Evolutionary conservation across 2,329 filamentous ascomycete species (phyloP).

Genomic region (Hyphodiscus sp.): DNA sequence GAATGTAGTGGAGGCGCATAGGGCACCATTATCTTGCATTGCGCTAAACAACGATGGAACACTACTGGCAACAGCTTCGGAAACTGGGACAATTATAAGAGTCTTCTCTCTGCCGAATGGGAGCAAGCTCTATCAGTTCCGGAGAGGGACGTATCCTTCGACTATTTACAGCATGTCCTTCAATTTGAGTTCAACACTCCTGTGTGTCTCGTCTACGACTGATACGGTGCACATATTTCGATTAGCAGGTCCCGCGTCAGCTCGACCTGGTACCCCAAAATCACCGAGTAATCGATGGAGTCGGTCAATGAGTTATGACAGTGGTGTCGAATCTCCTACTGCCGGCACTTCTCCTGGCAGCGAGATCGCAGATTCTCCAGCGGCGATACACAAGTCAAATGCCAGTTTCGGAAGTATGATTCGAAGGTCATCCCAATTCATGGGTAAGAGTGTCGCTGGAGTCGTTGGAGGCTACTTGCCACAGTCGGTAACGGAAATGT

Average conservation of each 20-base stretch:
- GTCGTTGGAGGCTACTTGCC: slow-evolving; percentile 90
- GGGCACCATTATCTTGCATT: slow-evolving; percentile 83
- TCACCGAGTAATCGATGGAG: slow-evolving; percentile 21
- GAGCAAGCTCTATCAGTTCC: slow-evolving; percentile 92
- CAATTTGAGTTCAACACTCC: slow-evolving; percentile 84
- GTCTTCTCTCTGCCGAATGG: slow-evolving; percentile 90
- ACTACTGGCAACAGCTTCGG: slow-evolving; percentile 85
- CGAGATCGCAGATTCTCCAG: slow-evolving; percentile 24
- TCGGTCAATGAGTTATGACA: slow-evolving; percentile 45
- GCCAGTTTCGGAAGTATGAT: slow-evolving; percentile 87
- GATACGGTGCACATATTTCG: slow-evolving; percentile 98
- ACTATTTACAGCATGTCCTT: slow-evolving; percentile 99
- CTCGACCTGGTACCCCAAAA: slow-evolving; percentile 29
- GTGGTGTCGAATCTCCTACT: slow-evolving; percentile 44
- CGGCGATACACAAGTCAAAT: slow-evolving; percentile 45
- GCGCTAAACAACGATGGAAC: slow-evolving; percentile 90
- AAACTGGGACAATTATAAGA: slow-evolving; percentile 95
- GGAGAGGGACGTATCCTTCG: slow-evolving; percentile 89
- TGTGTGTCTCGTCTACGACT: slow-evolving; percentile 92
- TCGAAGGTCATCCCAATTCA: slow-evolving; percentile 88
- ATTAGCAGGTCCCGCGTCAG: slow-evolving; percentile 46
- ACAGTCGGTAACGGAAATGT: slow-evolving; percentile 92
- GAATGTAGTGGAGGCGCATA: slow-evolving; percentile 92
- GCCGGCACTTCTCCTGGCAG: slow-evolving; percentile 25
- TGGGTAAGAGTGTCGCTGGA: slow-evolving; percentile 81